Evolutionary conservation across 441 rosid species (phyloP).

Genomic region (Gossypium aridum): DNA sequence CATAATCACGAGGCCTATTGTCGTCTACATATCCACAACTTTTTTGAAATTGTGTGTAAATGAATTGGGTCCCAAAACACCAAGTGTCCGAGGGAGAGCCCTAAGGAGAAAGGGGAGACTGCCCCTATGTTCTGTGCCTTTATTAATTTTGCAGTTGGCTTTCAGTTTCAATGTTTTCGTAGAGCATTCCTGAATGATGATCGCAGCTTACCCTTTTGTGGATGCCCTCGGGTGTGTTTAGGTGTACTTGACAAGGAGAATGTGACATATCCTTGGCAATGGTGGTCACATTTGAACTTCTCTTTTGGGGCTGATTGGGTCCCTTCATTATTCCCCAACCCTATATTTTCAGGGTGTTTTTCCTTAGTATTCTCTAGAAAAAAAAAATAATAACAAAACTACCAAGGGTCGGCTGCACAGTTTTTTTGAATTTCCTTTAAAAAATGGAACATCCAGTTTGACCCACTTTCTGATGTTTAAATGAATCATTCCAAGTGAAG

Average conservation of each 20-base stretch:
- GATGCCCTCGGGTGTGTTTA: neutral
- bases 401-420: neutral
- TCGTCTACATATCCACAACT: conserved; percentile 21
- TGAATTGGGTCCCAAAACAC: conserved; percentile 22
- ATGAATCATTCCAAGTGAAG: neutral
- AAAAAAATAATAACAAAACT: neutral
- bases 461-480: neutral
- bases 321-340: neutral
- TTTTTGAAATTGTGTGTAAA: conserved; percentile 20
- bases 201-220: neutral
- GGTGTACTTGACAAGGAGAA: neutral
- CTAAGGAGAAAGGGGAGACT: neutral
- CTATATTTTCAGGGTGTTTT: neutral
- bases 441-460: neutral
- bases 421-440: neutral
- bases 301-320: conserved; percentile 4
- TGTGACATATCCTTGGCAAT: conserved; percentile 21
- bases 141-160: neutral
- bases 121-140: neutral
- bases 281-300: neutral
- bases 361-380: no score
- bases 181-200: neutral
- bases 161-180: neutral
- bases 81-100: neutral
- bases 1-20: conserved; percentile 14